phyloP scores from a whole-genome alignment of 2,329 filamentous ascomycete species.

The Xylaria arbuscula region DNA sequence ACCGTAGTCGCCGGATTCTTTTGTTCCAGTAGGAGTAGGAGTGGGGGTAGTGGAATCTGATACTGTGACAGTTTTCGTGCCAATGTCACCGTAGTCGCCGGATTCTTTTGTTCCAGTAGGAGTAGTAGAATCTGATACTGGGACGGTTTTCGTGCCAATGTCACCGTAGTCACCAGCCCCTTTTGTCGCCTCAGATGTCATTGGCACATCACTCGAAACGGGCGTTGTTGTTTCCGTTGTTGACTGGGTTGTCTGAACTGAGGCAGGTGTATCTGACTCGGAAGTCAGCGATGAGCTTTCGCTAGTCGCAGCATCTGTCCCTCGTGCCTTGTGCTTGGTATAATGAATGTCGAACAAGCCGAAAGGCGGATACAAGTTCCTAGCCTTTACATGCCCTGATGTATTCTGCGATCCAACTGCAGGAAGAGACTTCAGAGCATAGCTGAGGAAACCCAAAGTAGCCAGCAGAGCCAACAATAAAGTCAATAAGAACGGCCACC shows the following conservation, averaged over 20 bases:
- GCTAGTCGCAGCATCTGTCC: not conserved
- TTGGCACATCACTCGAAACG: not conserved
- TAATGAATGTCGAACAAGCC: not conserved
- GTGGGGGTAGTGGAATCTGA: not conserved
- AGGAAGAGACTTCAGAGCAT: slow-evolving; percentile 23
- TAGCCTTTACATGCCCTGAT: not conserved
- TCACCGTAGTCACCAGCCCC: not conserved
- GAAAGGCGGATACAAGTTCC: slow-evolving; percentile 1
- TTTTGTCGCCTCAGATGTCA: not conserved
- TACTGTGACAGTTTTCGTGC: slow-evolving; percentile 8
- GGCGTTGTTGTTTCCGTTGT: not conserved
- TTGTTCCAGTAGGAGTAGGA: not conserved
- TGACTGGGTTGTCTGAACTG: not conserved
- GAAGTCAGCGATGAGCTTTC: no score
- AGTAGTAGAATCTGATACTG: not conserved
- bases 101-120: not conserved
- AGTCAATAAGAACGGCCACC: slow-evolving; percentile 21
- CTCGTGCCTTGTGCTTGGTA: not conserved
- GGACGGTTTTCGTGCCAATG: slow-evolving; percentile 11
- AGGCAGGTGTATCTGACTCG: not conserved
- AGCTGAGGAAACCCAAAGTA: slow-evolving; percentile 20
- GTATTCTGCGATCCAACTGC: slow-evolving; percentile 1
- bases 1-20: not conserved
- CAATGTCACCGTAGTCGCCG: not conserved
- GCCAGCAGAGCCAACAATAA: slow-evolving; percentile 15